Evolutionary conservation across 164 flowering plant species (phyloP), one percentile per base, ranked within the genome.

Genomic region (Kalanchoe fedtschenkoi): DNA sequence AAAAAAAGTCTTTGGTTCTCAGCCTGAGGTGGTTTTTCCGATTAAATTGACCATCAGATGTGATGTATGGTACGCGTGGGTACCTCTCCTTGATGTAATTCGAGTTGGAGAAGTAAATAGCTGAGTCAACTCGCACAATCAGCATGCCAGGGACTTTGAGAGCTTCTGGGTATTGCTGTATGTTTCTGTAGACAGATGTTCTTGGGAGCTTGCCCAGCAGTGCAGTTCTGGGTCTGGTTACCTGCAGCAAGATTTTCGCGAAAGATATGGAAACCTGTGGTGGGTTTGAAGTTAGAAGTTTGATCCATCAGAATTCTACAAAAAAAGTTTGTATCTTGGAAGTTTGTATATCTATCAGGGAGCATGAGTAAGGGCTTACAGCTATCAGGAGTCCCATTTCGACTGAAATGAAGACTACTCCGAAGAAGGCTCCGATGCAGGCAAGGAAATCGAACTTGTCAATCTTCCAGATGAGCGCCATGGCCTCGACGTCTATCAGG

Each of bases 341-440:
- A 8, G 43, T 8, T 15, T 39, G 43, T 15, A 8, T 39, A 39
- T 8, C 43, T 8, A 39, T 39, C 15, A 39, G 15, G 10, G 10
- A 39, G 8, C 8, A 8, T 39, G 10, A 14, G 32, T 2, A 51
- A 24, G 32, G 64, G 17, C 77, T 69, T 81, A 89, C 98, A 32
- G 97, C 89, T 44, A 89, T 84, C 61, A 90, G 60, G 69, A 93
- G 95, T 32, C 98, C 98, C 3, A 79, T 81, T 77, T 93, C 97
- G 37, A 93, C 96, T 39, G 92, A 81, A 11, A 21, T 61, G 62
- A 93, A 89, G 35, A 93, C 65, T 1, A 93, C 98, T 19, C 96
- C 98, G 62, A 90, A 68, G 76, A 89, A 90, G 54, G 98, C 97
- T 68, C 98, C 97, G 78, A 86, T 72, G 67, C 98, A 92, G 24